A percentile compares a stretch with the other conserved stretches of the same genome.
Conservation (phyloP, 2,329 filamentous ascomycete genomes). For the Colletotrichum somersetense region DNA sequence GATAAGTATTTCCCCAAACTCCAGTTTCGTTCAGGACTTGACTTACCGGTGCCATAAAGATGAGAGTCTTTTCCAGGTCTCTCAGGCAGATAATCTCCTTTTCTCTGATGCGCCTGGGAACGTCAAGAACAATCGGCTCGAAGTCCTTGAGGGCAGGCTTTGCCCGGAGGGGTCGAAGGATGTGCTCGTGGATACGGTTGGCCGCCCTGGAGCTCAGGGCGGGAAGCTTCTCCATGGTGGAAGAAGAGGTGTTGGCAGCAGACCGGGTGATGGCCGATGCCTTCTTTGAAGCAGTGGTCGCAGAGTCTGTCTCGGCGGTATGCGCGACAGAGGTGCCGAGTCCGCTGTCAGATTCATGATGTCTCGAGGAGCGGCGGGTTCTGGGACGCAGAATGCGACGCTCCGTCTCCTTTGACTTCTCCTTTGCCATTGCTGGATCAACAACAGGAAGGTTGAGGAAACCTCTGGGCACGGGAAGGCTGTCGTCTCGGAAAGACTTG, state of each 20-base stretch:
- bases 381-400: conserved; percentile 67
- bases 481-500: conserved; percentile 65
- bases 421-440: conserved; percentile 61
- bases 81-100: conserved; percentile 92
- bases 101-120: conserved; percentile 82
- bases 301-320: conserved; percentile 62
- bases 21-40: conserved; percentile 63
- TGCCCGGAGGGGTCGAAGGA: conserved; percentile 81
- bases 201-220: conserved; percentile 77
- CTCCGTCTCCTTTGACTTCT: conserved; percentile 54
- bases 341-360: conserved; percentile 87
- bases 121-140: conserved; percentile 81
- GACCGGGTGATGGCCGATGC: conserved; percentile 73
- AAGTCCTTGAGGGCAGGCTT: conserved; percentile 83
- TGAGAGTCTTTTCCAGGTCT: conserved; percentile 92
- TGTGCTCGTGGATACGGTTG: conserved; percentile 83
- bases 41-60: conserved; percentile 96
- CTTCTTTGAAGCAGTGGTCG: conserved; percentile 55
- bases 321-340: conserved; percentile 85
- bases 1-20: conserved; percentile 75
- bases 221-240: conserved; percentile 63
- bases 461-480: conserved; percentile 70
- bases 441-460: conserved; percentile 69
- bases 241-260: conserved; percentile 59
- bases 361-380: conserved; percentile 68